Evolutionary conservation across 441 rosid genomes (phyloP).

Genomic region (Eruca vesicaria): DNA sequence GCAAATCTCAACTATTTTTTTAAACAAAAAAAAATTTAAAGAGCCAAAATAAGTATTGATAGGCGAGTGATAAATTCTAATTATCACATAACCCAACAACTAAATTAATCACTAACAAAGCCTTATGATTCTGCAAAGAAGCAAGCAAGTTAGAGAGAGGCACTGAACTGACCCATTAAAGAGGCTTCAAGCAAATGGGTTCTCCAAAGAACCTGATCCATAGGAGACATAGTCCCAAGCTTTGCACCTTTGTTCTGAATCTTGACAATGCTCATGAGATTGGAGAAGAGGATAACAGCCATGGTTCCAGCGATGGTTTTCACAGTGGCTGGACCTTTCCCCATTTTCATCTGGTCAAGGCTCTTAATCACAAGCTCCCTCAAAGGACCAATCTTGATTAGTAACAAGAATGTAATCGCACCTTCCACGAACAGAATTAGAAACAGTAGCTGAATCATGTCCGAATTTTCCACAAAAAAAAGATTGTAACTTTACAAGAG

Average conservation of each 20-base stretch:
- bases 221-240: conserved; percentile 98
- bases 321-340: conserved; percentile 89
- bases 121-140: neutral
- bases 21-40: no score
- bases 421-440: conserved; percentile 78
- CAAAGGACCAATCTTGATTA: conserved; percentile 86
- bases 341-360: conserved; percentile 81
- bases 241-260: conserved; percentile 97
- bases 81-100: no score
- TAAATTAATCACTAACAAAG: no score
- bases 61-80: no score
- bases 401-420: conserved; percentile 57
- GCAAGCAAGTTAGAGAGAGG: no score
- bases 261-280: conserved; percentile 85
- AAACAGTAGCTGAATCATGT: conserved; percentile 87
- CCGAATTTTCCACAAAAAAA: neutral
- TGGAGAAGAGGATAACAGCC: conserved; percentile 80
- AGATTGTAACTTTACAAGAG: conserved; percentile 18
- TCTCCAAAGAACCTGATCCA: conserved; percentile 99
- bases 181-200: conserved; percentile 98
- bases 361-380: conserved; percentile 90
- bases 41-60: no score
- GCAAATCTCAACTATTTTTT: no score
- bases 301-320: conserved; percentile 88
- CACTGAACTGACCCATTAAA: conserved; percentile 84